Percentiles rank a stretch among this genome's conserved stretches.
These are phyloP conservation scores for Alternaria sp. DNA, from an alignment of 2,329 filamentous ascomycete genomes.

Conservation along the genomic window DNA sequence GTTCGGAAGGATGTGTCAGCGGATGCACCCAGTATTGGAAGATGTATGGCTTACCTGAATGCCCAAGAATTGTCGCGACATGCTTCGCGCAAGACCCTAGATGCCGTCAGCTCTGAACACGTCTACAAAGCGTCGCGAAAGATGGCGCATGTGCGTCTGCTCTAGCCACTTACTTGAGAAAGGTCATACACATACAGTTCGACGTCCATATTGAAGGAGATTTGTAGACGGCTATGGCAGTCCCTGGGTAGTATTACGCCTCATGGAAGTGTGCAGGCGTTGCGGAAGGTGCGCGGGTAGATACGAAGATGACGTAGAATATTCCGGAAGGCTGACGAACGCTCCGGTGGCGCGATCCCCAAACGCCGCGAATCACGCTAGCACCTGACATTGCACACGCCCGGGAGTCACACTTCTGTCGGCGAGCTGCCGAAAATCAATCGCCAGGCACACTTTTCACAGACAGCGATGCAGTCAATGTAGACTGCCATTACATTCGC, in stretches of 20 bases:
- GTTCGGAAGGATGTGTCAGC: not conserved
- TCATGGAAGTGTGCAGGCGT: not conserved
- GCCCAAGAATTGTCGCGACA: conserved; percentile 66
- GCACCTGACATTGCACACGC: conserved; percentile 22
- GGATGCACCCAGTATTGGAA: not conserved
- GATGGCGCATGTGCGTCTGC: not conserved
- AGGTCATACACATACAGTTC: conserved; percentile 61
- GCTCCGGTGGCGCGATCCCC: conserved; percentile 3
- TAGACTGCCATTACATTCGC: no score
- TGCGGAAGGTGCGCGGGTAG: not conserved
- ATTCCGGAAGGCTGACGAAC: conserved; percentile 16
- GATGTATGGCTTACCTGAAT: conserved; percentile 52
- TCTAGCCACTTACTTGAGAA: conserved; percentile 45
- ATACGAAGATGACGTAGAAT: conserved; percentile 22
- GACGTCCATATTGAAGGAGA: conserved; percentile 52
- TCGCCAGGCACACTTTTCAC: no score
- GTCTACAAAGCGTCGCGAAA: not conserved
- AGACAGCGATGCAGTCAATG: no score
- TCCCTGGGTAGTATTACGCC: not conserved
- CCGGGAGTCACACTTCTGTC: no score
- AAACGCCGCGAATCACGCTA: conserved; percentile 17
- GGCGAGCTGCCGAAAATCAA: no score
- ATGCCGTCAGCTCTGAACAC: conserved; percentile 1
- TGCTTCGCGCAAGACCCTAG: conserved; percentile 62
- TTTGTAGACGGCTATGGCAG: not conserved